Percentiles rank a stretch among this genome's conserved stretches.
Conservation (phyloP, 176 grass and related monocot species). For the Musa acuminata region DNA sequence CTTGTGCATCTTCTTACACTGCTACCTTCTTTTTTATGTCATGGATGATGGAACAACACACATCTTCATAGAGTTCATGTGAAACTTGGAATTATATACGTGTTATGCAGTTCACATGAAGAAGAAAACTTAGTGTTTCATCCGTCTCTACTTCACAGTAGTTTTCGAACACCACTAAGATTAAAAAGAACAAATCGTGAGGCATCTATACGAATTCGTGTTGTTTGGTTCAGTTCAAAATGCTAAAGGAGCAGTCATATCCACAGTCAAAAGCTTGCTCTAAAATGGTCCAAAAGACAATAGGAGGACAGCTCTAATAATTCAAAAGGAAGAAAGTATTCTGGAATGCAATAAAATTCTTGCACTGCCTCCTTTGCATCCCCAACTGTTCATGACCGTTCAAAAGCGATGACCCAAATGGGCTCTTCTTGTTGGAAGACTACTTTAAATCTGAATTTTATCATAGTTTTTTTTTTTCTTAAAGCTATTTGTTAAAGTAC, state of each 20-base stretch:
- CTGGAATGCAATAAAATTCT: conserved; percentile 55
- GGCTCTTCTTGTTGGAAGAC: too few relatives aligned
- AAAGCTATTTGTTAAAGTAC: too few relatives aligned
- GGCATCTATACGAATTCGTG: conserved; percentile 7
- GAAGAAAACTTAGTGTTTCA: background rate
- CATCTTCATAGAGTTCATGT: background rate
- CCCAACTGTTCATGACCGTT: too few relatives aligned
- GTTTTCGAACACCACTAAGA: background rate
- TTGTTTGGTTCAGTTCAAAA: conserved; percentile 3
- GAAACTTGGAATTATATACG: background rate
- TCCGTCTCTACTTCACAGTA: background rate
- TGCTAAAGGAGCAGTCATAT: conserved; percentile 25
- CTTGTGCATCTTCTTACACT: background rate
- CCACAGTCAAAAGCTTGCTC: conserved; percentile 84
- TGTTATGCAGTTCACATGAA: background rate
- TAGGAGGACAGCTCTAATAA: conserved; percentile 70
- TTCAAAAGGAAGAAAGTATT: conserved; percentile 69
- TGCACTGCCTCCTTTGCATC: too few relatives aligned
- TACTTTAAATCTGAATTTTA: too few relatives aligned
- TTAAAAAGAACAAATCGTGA: background rate
- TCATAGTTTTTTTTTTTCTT: too few relatives aligned
- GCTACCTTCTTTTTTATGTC: background rate
- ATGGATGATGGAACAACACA: background rate
- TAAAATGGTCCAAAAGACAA: conserved; percentile 81
- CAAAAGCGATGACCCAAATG: too few relatives aligned